Conservation (phyloP, 2,329 filamentous ascomycete species). For the Stenocarpella maydis region DNA sequence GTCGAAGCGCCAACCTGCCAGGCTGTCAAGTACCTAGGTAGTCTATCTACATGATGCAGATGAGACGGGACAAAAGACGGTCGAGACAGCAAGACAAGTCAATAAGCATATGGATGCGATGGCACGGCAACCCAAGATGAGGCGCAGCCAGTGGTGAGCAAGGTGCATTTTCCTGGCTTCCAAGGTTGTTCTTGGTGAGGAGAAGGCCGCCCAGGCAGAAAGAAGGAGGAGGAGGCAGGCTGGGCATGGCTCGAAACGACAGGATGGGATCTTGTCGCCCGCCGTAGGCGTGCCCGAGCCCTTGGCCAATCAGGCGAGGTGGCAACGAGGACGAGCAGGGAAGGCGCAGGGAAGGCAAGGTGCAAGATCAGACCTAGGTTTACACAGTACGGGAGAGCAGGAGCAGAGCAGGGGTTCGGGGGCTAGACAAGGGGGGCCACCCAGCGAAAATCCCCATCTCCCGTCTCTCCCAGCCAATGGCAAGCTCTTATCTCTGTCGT, state of each 20-base stretch:
- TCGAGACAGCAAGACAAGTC: no score
- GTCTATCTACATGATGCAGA: background rate
- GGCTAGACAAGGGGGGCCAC: slow-evolving; percentile 19
- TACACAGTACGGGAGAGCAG: background rate
- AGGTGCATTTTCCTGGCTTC: background rate
- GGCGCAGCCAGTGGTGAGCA: background rate
- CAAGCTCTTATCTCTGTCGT: slow-evolving; percentile 7
- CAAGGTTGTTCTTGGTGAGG: background rate
- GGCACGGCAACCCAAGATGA: background rate
- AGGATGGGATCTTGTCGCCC: slow-evolving; percentile 21
- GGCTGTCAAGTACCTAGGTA: background rate
- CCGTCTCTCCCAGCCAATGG: slow-evolving; percentile 26
- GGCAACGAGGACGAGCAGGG: slow-evolving; percentile 29
- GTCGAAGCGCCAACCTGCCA: slow-evolving; percentile 6
- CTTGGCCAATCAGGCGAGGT: slow-evolving; percentile 27
- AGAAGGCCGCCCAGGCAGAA: background rate
- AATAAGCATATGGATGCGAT: no score
- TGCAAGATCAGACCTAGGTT: slow-evolving; percentile 23
- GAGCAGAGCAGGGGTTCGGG: slow-evolving; percentile 22
- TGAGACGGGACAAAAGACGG: slow-evolving; percentile 2
- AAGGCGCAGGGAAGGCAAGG: background rate
- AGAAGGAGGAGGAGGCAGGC: background rate
- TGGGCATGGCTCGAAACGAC: slow-evolving; percentile 30
- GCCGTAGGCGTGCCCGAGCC: slow-evolving; percentile 17
- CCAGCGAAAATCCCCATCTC: slow-evolving; percentile 29